Base-by-base conservation (phyloP, 305 asterid genomes). In the Fraxinus velutina region DNA sequence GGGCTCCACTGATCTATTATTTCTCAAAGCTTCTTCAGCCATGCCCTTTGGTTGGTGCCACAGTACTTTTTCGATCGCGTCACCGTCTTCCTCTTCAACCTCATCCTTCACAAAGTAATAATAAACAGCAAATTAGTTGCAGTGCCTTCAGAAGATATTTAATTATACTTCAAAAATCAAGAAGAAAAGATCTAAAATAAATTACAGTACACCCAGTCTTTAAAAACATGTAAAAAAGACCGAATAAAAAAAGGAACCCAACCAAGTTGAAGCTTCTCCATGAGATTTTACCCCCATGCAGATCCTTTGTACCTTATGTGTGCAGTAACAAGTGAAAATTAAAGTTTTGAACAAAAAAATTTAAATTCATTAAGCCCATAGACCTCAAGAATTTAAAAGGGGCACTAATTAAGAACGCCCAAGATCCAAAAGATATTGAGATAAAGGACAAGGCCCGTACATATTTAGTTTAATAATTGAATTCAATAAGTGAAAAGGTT, bases 11-110 rank as follows among this genome's bases (percentile, higher is more conserved):
- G 98, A 89, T 89, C 86, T 93, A 78, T 89, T 91, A 89, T 89
- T 93, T 90, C 91, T 91, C 76, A 82, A 80, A 85, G 99, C 98
- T 91, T 92, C 98, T 87, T 97, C 98, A 74, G 99, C 98, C 80
- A 89, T 89, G 84, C 99, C 99, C 92, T 86, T 94, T 34, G 96
- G 97, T 87, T 97, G 99, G 90, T 97, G 99, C 99, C 99, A 97
- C 73, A 97, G 86, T 75, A 97, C 99, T 89, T 90, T 94, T 89
- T 97, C 99, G 83, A 97, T 94, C 5, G 94, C 87, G 75, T 97
- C 99, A 75, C 91, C 90, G 78, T 93, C 99, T 89, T 94, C 99
- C 89, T 94, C 99, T 87, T 92, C 97, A 80, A 83, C 74, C 75
- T 93, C 99, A 76, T 91, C 99, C 98, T 96, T 86, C 87, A 82